Percentiles rank a stretch among this genome's conserved stretches.
Conservation (phyloP, 1,139 yeast species). For the Meyerozyma elateridarum region DNA sequence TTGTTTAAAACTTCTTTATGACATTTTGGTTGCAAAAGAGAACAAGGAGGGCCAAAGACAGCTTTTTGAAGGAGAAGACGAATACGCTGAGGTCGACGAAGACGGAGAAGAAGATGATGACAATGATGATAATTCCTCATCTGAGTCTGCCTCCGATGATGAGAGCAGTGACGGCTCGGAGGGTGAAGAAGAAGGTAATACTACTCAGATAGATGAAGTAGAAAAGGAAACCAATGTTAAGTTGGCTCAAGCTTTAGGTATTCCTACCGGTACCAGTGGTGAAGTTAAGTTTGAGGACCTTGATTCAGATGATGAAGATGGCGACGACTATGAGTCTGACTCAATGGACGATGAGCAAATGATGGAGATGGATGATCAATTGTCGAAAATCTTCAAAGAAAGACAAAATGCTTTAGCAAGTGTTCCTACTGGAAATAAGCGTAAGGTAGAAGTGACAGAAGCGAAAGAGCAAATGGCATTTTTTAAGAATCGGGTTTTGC, state of each 20-base stretch:
- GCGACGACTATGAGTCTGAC: slow-evolving; percentile 57
- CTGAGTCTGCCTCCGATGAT: slow-evolving; percentile 27
- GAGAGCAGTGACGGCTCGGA: slow-evolving; percentile 23
- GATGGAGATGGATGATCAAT: slow-evolving; percentile 89
- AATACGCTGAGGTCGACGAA: slow-evolving; percentile 31
- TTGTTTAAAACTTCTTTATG: slow-evolving; percentile 56
- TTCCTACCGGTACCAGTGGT: slow-evolving; percentile 48
- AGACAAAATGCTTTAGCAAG: slow-evolving; percentile 58
- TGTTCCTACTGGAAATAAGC: slow-evolving; percentile 53
- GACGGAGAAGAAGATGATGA: slow-evolving; percentile 18
- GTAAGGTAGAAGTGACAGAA: slow-evolving; percentile 64
- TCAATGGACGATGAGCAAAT: slow-evolving; percentile 95
- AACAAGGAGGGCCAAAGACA: slow-evolving; percentile 76
- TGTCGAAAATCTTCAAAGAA: slow-evolving; percentile 80
- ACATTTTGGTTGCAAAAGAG: slow-evolving; percentile 70
- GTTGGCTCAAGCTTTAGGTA: slow-evolving; percentile 72
- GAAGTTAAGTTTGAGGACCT: slow-evolving; percentile 42
- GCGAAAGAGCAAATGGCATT: slow-evolving; percentile 78
- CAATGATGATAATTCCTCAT: slow-evolving; percentile 23
- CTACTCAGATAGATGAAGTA: slow-evolving; percentile 33
- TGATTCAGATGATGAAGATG: slow-evolving; percentile 36
- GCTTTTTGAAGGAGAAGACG: slow-evolving; percentile 65
- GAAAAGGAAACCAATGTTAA: slow-evolving; percentile 68
- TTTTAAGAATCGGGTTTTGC: slow-evolving; percentile 75
- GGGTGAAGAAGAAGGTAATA: slow-evolving; percentile 16